Percentiles rank a stretch among this genome's conserved stretches.
These are phyloP conservation scores for Blastocladiella britannica DNA, from an alignment of 192 early-diverging fungal genomes.

Conservation along the genomic window DNA sequence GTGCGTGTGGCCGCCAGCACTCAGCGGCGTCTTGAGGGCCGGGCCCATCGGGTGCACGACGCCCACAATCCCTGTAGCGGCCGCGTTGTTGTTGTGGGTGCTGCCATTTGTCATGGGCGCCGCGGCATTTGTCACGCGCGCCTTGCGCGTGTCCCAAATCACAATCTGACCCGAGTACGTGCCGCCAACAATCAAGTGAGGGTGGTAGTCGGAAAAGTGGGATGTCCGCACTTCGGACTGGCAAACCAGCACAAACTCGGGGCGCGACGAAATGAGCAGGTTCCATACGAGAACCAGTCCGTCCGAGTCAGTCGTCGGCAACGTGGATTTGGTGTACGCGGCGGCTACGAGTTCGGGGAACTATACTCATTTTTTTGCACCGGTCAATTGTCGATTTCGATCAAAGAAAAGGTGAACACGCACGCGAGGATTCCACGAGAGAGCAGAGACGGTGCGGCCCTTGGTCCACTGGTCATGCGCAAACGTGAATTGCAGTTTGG, in stretches of 20 bases:
- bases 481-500: slow-evolving; percentile 50
- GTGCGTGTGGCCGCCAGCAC: slow-evolving; percentile 84
- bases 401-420: no score
- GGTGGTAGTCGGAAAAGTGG: slow-evolving; percentile 79
- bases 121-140: no score
- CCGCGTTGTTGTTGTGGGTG: neutral
- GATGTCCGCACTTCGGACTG: slow-evolving; percentile 81
- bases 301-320: slow-evolving; percentile 72
- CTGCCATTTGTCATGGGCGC: neutral
- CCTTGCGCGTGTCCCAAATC: slow-evolving; percentile 89
- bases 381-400: no score
- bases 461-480: slow-evolving; percentile 66
- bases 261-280: slow-evolving; percentile 58
- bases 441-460: slow-evolving; percentile 75
- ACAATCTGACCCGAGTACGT: slow-evolving; percentile 96
- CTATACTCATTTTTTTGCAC: no score
- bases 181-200: slow-evolving; percentile 77
- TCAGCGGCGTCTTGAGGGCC: slow-evolving; percentile 81
- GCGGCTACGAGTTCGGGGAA: slow-evolving; percentile 72
- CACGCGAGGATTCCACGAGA: slow-evolving; percentile 75
- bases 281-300: slow-evolving; percentile 95
- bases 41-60: slow-evolving; percentile 28
- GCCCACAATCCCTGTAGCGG: neutral
- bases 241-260: slow-evolving; percentile 85
- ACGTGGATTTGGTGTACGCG: slow-evolving; percentile 79